Percentiles rank a stretch among this genome's conserved stretches.
These are phyloP conservation scores for Schizophyllum amplum DNA, from an alignment of 1,284 basidiomycete genomes.

Conservation along the genomic window DNA sequence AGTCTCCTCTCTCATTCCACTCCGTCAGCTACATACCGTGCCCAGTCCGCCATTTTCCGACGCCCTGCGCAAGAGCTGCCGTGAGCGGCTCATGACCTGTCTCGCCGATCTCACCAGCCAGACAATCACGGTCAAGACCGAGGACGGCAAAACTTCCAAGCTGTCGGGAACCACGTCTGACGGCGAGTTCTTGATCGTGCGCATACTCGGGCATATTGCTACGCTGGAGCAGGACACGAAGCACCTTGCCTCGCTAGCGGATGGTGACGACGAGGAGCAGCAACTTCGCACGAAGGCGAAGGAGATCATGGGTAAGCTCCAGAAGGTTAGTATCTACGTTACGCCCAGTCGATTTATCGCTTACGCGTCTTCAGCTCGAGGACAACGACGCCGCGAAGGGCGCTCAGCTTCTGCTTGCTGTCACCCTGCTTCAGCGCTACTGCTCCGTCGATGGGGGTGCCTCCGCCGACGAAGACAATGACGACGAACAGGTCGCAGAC, in stretches of 20 bases:
- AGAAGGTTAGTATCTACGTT: slow-evolving; percentile 32
- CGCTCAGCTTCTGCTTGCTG: slow-evolving; percentile 62
- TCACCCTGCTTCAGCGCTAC: slow-evolving; percentile 63
- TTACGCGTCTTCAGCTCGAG: slow-evolving; percentile 38
- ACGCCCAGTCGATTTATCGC: no score
- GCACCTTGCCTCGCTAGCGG: slow-evolving; percentile 51
- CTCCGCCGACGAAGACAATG: no score
- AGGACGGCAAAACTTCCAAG: slow-evolving; percentile 45
- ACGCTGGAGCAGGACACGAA: slow-evolving; percentile 62
- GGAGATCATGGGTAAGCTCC: slow-evolving; percentile 38
- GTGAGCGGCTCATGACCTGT: slow-evolving; percentile 65
- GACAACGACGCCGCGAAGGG: slow-evolving; percentile 49
- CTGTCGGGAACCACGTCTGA: slow-evolving; percentile 55
- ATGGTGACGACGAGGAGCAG: slow-evolving; percentile 51
- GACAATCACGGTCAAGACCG: slow-evolving; percentile 39
- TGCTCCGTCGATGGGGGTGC: slow-evolving; percentile 49
- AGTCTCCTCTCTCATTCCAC: slow-evolving; percentile 2
- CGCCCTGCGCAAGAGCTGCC: slow-evolving; percentile 55
- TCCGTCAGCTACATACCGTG: slow-evolving; percentile 48
- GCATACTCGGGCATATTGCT: slow-evolving; percentile 55
- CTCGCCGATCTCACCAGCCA: slow-evolving; percentile 71
- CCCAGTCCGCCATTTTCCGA: slow-evolving; percentile 73
- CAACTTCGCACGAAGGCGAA: slow-evolving; percentile 39
- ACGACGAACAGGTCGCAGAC: background rate
- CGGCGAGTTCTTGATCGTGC: slow-evolving; percentile 77